phyloP scores from a whole-genome alignment of 768 basidiomycete genomes.

The Lactifluus pinguis region DNA sequence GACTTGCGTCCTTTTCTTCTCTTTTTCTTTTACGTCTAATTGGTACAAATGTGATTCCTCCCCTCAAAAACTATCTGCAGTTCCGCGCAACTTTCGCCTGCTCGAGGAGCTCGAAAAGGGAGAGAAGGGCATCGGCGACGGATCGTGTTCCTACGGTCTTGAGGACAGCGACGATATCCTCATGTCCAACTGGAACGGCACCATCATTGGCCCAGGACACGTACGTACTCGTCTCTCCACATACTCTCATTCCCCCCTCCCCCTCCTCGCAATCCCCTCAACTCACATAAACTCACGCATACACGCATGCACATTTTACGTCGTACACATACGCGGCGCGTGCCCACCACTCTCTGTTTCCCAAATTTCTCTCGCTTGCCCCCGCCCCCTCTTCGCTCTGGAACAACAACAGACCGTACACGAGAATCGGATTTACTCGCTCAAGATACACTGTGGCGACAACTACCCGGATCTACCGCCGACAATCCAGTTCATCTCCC shows the following conservation, averaged over 20 bases:
- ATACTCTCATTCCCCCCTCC: neutral
- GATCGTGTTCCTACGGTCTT: constrained; percentile 93
- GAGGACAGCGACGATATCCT: constrained; percentile 93
- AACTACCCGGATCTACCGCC: constrained; percentile 74
- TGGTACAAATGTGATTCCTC: neutral
- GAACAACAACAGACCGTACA: constrained; percentile 66
- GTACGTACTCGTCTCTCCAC: constrained; percentile 38
- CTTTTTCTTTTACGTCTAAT: constrained; percentile 2
- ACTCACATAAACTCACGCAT: neutral
- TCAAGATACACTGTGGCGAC: constrained; percentile 80
- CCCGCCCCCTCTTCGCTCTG: neutral
- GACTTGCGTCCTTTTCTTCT: neutral
- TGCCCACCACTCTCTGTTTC: constrained; percentile 6
- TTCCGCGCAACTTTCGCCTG: constrained; percentile 93
- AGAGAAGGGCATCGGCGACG: constrained; percentile 98
- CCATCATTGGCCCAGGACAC: constrained; percentile 97
- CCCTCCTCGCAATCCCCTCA: neutral
- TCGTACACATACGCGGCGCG: constrained; percentile 1
- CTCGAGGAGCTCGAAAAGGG: constrained; percentile 99
- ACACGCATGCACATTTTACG: neutral
- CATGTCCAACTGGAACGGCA: constrained; percentile 99
- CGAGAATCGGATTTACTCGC: constrained; percentile 96
- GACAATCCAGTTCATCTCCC: constrained; percentile 73
- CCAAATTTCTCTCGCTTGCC: neutral
- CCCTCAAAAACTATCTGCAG: constrained; percentile 33